Conservation (phyloP, 495 filamentous ascomycete genomes). For the Chaetomium tenue region DNA sequence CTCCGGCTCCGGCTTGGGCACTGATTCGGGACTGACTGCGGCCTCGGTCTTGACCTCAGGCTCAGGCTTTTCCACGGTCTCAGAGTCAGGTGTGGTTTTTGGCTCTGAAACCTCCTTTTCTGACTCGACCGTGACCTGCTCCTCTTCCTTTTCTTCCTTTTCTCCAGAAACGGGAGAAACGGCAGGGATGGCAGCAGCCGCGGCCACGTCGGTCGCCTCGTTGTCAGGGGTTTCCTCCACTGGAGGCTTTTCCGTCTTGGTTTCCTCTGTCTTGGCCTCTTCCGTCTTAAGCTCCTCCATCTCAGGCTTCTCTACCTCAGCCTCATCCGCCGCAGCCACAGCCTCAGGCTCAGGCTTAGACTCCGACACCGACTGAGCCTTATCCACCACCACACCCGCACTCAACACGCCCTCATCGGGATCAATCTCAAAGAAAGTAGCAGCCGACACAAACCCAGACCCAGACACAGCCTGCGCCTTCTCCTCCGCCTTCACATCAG, state of each 20-base stretch:
- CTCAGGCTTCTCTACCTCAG: too few species aligned
- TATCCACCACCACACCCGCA: slow-evolving; percentile 32
- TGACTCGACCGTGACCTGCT: neutral
- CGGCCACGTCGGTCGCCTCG: slow-evolving; percentile 19
- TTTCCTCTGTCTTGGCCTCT: slow-evolving; percentile 10
- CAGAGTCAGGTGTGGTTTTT: neutral
- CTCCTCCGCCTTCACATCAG: slow-evolving; percentile 24
- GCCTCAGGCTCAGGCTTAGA: slow-evolving; percentile 41
- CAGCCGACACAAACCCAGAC: slow-evolving; percentile 42
- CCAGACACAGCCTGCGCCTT: slow-evolving; percentile 19
- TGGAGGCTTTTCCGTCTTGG: too few species aligned
- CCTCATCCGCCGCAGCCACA: slow-evolving; percentile 2
- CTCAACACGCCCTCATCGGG: slow-evolving; percentile 50
- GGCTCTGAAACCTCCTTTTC: slow-evolving; percentile 13
- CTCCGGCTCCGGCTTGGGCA: neutral
- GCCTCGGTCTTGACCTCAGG: too few species aligned
- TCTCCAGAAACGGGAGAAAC: neutral
- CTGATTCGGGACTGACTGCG: slow-evolving; percentile 14
- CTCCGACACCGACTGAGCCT: slow-evolving; percentile 3
- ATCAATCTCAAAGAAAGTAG: slow-evolving; percentile 51
- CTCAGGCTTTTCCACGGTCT: slow-evolving; percentile 18
- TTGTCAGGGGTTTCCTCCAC: slow-evolving; percentile 22
- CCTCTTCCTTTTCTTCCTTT: slow-evolving; percentile 7
- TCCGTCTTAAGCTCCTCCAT: too few species aligned
- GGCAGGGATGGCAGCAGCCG: neutral